phyloP scores from a whole-genome alignment of 139 green algal genomes.

The Haematococcus lacustris region DNA sequence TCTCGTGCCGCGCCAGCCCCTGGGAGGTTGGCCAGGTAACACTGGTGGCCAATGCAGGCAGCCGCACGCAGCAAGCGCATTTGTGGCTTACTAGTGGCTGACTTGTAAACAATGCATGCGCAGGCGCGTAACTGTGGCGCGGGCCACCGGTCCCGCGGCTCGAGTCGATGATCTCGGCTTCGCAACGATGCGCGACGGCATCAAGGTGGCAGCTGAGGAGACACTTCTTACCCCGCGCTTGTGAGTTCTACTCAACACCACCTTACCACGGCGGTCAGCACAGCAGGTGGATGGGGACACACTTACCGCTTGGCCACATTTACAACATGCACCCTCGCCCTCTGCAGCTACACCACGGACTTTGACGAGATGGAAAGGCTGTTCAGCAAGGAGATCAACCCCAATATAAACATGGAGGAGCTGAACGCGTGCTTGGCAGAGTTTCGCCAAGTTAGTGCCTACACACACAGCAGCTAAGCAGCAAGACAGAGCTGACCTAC shows the following conservation, averaged over 20 bases:
- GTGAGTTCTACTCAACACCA: not conserved
- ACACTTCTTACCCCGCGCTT: slow-evolving; percentile 91
- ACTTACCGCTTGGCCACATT: not conserved
- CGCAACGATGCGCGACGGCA: slow-evolving; percentile 13
- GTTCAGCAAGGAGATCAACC: slow-evolving; percentile 89
- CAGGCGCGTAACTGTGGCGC: too few species aligned
- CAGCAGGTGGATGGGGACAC: not conserved
- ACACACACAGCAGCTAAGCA: not conserved
- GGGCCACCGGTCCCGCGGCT: too few species aligned
- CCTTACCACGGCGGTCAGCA: not conserved
- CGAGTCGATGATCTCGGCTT: slow-evolving; percentile 21
- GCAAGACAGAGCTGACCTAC: too few species aligned
- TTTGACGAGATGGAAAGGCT: slow-evolving; percentile 99
- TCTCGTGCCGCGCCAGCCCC: too few species aligned
- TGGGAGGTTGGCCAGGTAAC: too few species aligned
- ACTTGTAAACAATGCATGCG: too few species aligned
- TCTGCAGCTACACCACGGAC: slow-evolving; percentile 51
- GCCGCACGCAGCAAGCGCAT: too few species aligned
- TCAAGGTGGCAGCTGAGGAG: slow-evolving; percentile 61
- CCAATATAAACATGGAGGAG: slow-evolving; percentile 85
- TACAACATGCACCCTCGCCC: not conserved
- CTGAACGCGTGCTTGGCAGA: slow-evolving; percentile 77
- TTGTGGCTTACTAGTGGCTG: too few species aligned
- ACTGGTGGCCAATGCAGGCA: too few species aligned
- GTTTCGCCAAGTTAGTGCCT: slow-evolving; percentile 53